Evolutionary conservation across 2,329 filamentous ascomycete genomes (phyloP), one percentile per base, ranked within the genome.

Genomic region (Penicillium nordicum): DNA sequence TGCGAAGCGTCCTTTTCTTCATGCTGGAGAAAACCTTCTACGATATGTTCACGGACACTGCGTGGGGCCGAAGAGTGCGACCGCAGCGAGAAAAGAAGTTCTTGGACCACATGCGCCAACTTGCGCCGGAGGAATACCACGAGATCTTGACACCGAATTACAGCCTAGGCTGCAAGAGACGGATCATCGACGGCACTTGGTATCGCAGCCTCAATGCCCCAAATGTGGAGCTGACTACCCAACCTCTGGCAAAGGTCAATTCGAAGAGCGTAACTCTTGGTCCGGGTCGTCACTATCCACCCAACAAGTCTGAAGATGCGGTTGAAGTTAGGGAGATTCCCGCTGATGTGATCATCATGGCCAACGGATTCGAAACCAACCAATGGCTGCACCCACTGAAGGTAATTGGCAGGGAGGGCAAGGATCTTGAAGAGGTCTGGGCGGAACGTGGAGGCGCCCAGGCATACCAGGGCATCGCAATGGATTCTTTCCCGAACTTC

Each of bases 401-500:
- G 3, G 73, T 88, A 5, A 67, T 77, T 2, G 85, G 85, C 0
- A 74, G 76, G 18, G 67, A 69, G 1, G 81, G 81, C 14, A 76
- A 78, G 58, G 78, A 78, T 11, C 64, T 86, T 2, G 72, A 81
- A 7, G 71, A 85, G 55, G 76, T 83, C 18, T 88, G 85, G 85
- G 74, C 80, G 1, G 73, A 78, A 23, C 78, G 81, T 50, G 84
- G 83, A n/a, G 86, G 85, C 0, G 74, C 82, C 0, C 83, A 82
- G 58, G 86, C 84, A 0, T 88, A 88, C 66, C 80, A 84, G 53
- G 81, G 80, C 23, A 80, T 80, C 1, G 78, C 80, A 1, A 73
- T 87, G 69, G 81, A 82, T 60, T 81, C 80, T 0, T 87, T 86
- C 63, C 85, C 85, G 2, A 88, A 88, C 65, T 84, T 87, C 64